Evolutionary conservation across 2,329 filamentous ascomycete genomes (phyloP).

Genomic region (Calycina marina): DNA sequence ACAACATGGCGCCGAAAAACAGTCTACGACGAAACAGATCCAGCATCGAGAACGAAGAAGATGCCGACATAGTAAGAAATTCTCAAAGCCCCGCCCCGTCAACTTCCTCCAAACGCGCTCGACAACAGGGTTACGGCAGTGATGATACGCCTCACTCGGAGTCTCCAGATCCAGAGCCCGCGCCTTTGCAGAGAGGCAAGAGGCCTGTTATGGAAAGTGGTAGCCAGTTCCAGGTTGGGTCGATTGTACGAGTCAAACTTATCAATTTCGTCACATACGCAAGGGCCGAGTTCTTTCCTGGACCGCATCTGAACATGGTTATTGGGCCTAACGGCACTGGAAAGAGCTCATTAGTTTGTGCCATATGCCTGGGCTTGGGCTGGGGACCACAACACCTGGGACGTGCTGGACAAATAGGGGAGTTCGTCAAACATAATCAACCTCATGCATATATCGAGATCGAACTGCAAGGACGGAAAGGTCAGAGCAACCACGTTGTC

Average conservation of each 20-base stretch:
- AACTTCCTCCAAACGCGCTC: conserved; percentile 15
- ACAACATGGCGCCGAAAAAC: conserved; percentile 6
- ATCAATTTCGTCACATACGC: conserved; percentile 93
- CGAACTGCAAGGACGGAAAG: conserved; percentile 57
- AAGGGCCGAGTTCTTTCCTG: conserved; percentile 77
- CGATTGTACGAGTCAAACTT: conserved; percentile 77
- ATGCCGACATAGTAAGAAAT: conserved; percentile 9
- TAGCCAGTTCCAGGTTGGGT: conserved; percentile 40
- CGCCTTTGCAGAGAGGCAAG: conserved; percentile 1
- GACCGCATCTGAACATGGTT: conserved; percentile 92
- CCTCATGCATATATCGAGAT: conserved; percentile 74
- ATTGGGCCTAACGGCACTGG: conserved; percentile 98
- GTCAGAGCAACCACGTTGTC: conserved; percentile 57
- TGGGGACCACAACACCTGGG: conserved; percentile 73
- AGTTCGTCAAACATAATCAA: conserved; percentile 86
- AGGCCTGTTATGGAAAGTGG: conserved; percentile 5
- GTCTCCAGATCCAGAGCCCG: conserved; percentile 3
- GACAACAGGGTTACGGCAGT: conserved; percentile 10
- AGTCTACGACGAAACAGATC: conserved; percentile 10
- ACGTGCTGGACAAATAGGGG: conserved; percentile 67
- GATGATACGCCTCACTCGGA: conserved; percentile 5
- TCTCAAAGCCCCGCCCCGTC: conserved; percentile 8
- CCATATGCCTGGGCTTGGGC: conserved; percentile 84
- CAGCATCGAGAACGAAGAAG: conserved; percentile 17
- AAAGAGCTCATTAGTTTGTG: conserved; percentile 94